phyloP scores from a whole-genome alignment of 2,329 filamentous ascomycete species.

The Coniella lustricola region DNA sequence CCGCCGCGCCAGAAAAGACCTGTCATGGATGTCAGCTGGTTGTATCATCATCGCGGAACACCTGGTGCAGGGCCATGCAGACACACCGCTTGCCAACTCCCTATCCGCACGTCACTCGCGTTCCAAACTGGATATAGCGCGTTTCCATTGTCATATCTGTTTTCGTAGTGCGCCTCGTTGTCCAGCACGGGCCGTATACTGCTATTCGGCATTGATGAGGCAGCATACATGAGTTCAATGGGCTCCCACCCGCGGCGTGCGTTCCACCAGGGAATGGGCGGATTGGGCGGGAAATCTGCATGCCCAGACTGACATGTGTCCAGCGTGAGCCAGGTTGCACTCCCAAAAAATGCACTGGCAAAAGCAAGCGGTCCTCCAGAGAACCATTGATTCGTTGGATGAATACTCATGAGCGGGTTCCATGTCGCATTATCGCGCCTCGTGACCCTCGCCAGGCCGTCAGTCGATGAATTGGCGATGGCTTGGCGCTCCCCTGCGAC shows the following conservation, averaged over 20 bases:
- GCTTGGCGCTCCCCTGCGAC: conserved; percentile 10
- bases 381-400: conserved; percentile 21
- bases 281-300: conserved; percentile 18
- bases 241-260: conserved; percentile 17
- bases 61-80: too few species aligned
- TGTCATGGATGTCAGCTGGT: too few species aligned
- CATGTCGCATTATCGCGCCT: background rate
- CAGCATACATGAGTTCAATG: conserved; percentile 18
- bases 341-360: conserved; percentile 16
- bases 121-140: conserved; percentile 16
- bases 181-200: conserved; percentile 17
- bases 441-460: too few species aligned
- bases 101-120: conserved; percentile 17
- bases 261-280: conserved; percentile 18
- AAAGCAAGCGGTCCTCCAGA: conserved; percentile 16
- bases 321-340: conserved; percentile 18
- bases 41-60: too few species aligned
- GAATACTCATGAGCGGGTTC: conserved; percentile 18
- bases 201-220: conserved; percentile 8
- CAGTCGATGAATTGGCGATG: too few species aligned
- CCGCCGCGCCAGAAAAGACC: conserved; percentile 18
- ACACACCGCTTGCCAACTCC: conserved; percentile 18
- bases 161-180: conserved; percentile 20
- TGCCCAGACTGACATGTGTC: conserved; percentile 20
- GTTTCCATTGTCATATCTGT: conserved; percentile 17